These are phyloP conservation scores for Liquidambar formosana DNA, from an alignment of 164 flowering plant species.

Conservation along the genomic window DNA sequence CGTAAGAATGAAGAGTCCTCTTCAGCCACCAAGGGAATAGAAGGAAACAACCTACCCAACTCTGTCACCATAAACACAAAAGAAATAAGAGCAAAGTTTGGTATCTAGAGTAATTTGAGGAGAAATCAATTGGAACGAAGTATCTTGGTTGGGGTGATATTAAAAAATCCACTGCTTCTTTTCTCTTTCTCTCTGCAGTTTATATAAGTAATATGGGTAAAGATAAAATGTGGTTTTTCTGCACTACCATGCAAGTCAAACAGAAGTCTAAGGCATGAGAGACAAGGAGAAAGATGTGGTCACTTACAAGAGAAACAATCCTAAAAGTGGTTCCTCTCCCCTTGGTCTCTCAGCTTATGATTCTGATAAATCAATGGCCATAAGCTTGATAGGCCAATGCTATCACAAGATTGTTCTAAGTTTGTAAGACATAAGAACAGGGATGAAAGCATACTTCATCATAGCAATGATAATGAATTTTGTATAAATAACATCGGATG, in stretches of 20 bases:
- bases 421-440: background rate
- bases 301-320: too few species aligned
- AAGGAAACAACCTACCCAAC: constrained; percentile 64
- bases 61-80: constrained; percentile 44
- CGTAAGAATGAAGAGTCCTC: constrained; percentile 81
- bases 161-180: background rate
- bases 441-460: background rate
- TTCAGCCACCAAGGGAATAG: constrained; percentile 92
- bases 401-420: background rate
- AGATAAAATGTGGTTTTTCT: too few species aligned
- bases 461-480: background rate
- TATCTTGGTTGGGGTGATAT: background rate
- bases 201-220: too few species aligned
- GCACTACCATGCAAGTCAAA: too few species aligned
- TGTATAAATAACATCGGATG: background rate
- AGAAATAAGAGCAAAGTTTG: background rate
- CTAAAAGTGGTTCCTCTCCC: background rate
- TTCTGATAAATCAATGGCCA: background rate
- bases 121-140: background rate
- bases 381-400: background rate
- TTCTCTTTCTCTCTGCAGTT: too few species aligned
- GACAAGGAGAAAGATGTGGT: too few species aligned
- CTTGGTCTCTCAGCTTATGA: background rate
- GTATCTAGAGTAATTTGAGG: background rate
- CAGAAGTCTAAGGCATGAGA: too few species aligned